Conservation (phyloP, 139 green algal genomes). For the Diplosphaera chodatii region DNA sequence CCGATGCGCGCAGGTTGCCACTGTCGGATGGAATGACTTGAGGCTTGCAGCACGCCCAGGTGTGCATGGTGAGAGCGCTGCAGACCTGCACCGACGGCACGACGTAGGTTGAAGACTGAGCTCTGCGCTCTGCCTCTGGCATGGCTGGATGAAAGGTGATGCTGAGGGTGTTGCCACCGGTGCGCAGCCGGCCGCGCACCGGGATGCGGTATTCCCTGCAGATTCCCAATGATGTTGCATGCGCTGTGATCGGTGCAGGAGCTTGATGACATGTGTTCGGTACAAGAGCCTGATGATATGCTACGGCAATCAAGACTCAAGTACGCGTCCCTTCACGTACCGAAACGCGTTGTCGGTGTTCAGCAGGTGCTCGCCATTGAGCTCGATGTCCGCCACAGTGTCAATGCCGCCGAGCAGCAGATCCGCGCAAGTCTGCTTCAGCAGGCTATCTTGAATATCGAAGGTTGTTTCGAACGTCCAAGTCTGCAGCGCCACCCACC, state of each 20-base stretch:
- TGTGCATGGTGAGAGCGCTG: too few relatives aligned
- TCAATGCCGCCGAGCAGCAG: constrained; percentile 36
- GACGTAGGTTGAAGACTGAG: constrained; percentile 19
- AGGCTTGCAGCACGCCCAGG: too few relatives aligned
- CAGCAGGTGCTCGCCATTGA: constrained; percentile 34
- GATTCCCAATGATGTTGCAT: too few relatives aligned
- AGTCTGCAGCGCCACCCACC: constrained; percentile 47
- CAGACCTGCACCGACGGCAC: constrained; percentile 19
- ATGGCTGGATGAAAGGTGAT: constrained; percentile 15
- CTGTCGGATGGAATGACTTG: too few relatives aligned
- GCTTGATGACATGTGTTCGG: too few relatives aligned
- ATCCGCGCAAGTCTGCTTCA: constrained; percentile 13
- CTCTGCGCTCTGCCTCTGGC: not conserved
- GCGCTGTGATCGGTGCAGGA: too few relatives aligned
- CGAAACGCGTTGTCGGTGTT: constrained; percentile 40
- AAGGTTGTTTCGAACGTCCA: constrained; percentile 49
- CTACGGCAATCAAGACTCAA: too few relatives aligned
- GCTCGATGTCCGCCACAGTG: constrained; percentile 34
- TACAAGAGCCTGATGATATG: too few relatives aligned
- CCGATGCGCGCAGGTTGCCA: too few relatives aligned
- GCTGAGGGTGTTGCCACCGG: constrained; percentile 5
- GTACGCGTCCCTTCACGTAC: too few relatives aligned
- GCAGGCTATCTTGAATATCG: not conserved
- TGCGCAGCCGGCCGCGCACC: not conserved
- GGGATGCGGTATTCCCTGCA: constrained; percentile 1